Conservation (phyloP, 352 stramenopile genomes). For the Phytophthora idaei region DNA sequence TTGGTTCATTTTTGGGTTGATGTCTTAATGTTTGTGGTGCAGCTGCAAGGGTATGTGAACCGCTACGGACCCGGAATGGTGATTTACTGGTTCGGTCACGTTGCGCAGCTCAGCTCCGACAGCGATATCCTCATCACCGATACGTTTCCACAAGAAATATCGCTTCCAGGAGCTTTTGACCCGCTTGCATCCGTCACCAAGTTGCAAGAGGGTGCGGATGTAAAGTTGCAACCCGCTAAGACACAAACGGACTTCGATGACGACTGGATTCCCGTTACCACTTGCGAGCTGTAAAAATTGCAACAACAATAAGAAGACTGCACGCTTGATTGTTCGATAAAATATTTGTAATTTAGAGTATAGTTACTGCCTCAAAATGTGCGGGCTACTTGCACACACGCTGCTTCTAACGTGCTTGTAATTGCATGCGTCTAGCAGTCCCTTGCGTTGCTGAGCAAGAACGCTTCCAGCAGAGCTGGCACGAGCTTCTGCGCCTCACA, state of each 20-base stretch:
- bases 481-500: slow-evolving; percentile 49
- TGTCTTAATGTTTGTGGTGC: slow-evolving; percentile 13
- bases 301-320: not conserved
- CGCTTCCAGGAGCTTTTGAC: slow-evolving; percentile 60
- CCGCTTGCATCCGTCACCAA: slow-evolving; percentile 29
- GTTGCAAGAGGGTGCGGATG: slow-evolving; percentile 20
- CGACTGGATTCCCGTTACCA: slow-evolving; percentile 49
- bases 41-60: slow-evolving; percentile 84
- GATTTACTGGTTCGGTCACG: slow-evolving; percentile 89
- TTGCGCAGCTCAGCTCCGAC: slow-evolving; percentile 59
- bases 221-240: slow-evolving; percentile 28
- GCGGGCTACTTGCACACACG: slow-evolving; percentile 29
- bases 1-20: not conserved
- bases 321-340: slow-evolving; percentile 2
- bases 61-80: slow-evolving; percentile 86
- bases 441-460: slow-evolving; percentile 42
- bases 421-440: slow-evolving; percentile 16
- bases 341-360: slow-evolving; percentile 34
- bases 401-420: not conserved
- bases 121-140: slow-evolving; percentile 69
- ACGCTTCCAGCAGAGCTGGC: slow-evolving; percentile 43
- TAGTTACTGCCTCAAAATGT: slow-evolving; percentile 17
- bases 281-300: slow-evolving; percentile 32
- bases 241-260: slow-evolving; percentile 44
- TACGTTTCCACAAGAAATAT: slow-evolving; percentile 56